Base-by-base conservation (phyloP, 306 rosid species). In the Lupinus albus region DNA sequence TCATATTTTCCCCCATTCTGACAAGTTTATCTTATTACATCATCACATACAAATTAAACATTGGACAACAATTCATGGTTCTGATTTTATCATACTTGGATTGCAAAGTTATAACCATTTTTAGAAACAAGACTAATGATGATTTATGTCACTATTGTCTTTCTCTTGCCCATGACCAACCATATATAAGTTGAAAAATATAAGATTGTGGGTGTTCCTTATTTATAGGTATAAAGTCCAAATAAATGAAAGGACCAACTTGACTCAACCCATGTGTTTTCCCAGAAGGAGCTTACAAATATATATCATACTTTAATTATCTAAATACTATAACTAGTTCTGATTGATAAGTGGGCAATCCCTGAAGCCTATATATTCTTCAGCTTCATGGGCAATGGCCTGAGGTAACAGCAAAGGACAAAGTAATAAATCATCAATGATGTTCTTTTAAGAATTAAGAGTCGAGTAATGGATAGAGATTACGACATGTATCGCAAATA, bases 381-480 rank as follows among this genome's bases (percentile, higher is more conserved):
- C 38, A 61, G 67, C 41, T 39, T 66, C 74, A 38, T 60, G 46
- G 54, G 54, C 64, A 30, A 36, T 72, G 62, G 44, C 77, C 33
- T 48, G 18, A 60, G 71, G 68, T 61, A 65, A 78, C 76, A 70
- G 72, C 83, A 48, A 76, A 76, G 55, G 76, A 80, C 81, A 78
- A 54, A 59, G 50, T 20, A 71, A 78, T 33, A 54, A 73, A 70
- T 86, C 80, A 63, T 66, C n/a, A 65, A 36, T 39, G 82, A 71
- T 80, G 39, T 53, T 58, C 57, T 69, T 36, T 46, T n/a, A n/a
- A n/a, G n/a, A n/a, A n/a, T n/a, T n/a, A n/a, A n/a, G n/a, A n/a
- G n/a, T n/a, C n/a, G n/a, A n/a, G n/a, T n/a, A n/a, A n/a, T n/a
- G n/a, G n/a, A n/a, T n/a, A n/a, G n/a, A n/a, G n/a, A n/a, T n/a